Percentiles rank a stretch among this genome's conserved stretches.
phyloP scores from a whole-genome alignment of 768 basidiomycete genomes.

The Tylopilus sp. region DNA sequence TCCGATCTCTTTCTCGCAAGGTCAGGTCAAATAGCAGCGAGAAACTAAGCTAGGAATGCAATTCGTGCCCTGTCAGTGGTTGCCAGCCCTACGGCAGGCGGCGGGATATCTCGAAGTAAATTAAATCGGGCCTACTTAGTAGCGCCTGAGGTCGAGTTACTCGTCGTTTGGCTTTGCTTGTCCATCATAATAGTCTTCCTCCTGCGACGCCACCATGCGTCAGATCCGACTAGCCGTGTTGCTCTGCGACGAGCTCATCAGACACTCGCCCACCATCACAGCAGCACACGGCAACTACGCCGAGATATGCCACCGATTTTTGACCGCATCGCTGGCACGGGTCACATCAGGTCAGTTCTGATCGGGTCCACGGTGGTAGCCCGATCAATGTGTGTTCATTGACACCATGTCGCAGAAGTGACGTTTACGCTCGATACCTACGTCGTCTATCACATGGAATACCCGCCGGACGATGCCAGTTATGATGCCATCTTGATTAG shows the following conservation, averaged over 20 bases:
- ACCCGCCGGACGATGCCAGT: constrained; percentile 49
- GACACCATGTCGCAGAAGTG: constrained; percentile 5
- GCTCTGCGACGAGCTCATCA: neutral
- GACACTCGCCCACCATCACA: constrained; percentile 25
- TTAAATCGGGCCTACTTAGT: too few species aligned
- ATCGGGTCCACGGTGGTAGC: too few species aligned
- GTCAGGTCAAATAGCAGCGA: too few species aligned
- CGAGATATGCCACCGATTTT: constrained; percentile 45
- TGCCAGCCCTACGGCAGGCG: too few species aligned
- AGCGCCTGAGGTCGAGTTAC: too few species aligned
- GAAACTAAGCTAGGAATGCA: too few species aligned
- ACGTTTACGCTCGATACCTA: constrained; percentile 60
- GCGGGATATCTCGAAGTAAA: too few species aligned
- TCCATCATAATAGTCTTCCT: too few species aligned
- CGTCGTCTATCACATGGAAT: constrained; percentile 58
- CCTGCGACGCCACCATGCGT: constrained; percentile 2
- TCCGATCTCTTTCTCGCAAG: too few species aligned
- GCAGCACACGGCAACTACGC: constrained; percentile 52
- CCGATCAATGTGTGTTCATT: neutral
- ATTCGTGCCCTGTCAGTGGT: too few species aligned
- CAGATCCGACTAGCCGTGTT: neutral
- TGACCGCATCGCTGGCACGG: constrained; percentile 33
- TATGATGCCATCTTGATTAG: constrained; percentile 76
- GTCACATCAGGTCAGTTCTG: constrained; percentile 11
- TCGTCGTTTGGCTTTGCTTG: too few species aligned